Evolutionary conservation across 106 monocot species (phyloP), one percentile per base, ranked within the genome.

Genomic region (Agapanthus africanus): DNA sequence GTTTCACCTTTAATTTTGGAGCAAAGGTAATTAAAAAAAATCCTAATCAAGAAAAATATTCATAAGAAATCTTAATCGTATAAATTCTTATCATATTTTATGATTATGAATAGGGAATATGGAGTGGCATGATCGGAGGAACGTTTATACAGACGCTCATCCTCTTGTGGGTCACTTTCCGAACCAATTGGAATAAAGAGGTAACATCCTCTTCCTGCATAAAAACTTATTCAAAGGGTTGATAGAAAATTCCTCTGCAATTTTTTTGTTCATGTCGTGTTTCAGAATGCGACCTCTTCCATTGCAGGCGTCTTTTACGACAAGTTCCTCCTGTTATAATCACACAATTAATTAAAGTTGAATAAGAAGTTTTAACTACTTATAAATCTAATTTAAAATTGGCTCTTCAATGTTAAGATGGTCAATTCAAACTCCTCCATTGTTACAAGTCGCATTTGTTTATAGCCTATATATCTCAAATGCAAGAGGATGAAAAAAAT

Each of bases 101-200:
- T 49, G 4, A 26, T 14, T 27, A 0, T 42, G 6, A 65, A 61
- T 75, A 91, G 91, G 91, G 91, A 66, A 91, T 91, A 54, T 91
- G 91, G 91, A 68, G 59, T 7, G 91, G 87, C 0, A 91, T 91
- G 91, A 82, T 87, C 27, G 70, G 85, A 59, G 87, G 85, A 51
- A 92, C 91, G 33, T 47, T 82, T 6, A 78, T 88, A 72, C 87
- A 88, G 65, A 91, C 87, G 0, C 21, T 82, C 9, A 88, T 87
- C 35, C 59, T 85, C 22, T 1, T 88, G 16, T 85, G 87, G 88
- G 92, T 91, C 71, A 87, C 87, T 40, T 70, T 78, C 75, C 23
- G 74, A 18, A 92, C 92, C 1, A 76, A 92, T 19, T 92, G 92
- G 92, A 72, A 78, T 31, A 87, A 81, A 67, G 92, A 92, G 88